Evolutionary conservation across 108 stramenopile species (phyloP).

Genomic region (Nitzschia sp.): DNA sequence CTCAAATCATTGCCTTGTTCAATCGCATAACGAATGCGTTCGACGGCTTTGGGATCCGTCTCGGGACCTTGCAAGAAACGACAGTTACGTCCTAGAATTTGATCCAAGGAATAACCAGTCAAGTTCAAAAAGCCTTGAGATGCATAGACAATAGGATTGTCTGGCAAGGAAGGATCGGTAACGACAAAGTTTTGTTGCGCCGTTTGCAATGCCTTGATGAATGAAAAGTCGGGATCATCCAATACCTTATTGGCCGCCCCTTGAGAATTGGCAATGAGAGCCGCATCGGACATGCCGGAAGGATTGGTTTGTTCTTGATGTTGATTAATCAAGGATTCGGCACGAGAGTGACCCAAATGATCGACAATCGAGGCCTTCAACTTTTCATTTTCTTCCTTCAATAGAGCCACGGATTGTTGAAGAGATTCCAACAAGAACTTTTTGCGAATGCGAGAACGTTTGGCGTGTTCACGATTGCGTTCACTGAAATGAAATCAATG

Average conservation of each 20-base stretch:
- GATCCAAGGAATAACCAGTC: conserved; percentile 92
- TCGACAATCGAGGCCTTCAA: conserved; percentile 66
- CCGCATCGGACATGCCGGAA: conserved; percentile 27
- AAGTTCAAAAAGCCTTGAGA: conserved; percentile 90
- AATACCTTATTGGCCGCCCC: conserved; percentile 88
- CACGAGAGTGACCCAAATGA: conserved; percentile 73
- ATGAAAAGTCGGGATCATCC: conserved; percentile 96
- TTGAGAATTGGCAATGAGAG: conserved; percentile 65
- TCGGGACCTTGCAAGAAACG: conserved; percentile 94
- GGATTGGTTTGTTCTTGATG: conserved; percentile 21
- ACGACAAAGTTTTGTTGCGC: conserved; percentile 98
- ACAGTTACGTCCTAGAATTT: conserved; percentile 96
- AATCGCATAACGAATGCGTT: conserved; percentile 91
- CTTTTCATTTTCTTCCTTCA: conserved; percentile 89
- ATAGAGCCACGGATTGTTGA: conserved; percentile 79
- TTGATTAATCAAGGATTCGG: conserved; percentile 56
- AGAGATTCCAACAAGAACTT: conserved; percentile 95
- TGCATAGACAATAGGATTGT: conserved; percentile 95
- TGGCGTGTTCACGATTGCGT: conserved; percentile 94
- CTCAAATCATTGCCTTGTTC: conserved; percentile 88
- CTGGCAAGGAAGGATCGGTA: conserved; percentile 93
- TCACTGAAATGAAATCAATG: conserved; percentile 47
- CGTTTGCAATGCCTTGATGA: conserved; percentile 96
- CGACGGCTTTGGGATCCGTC: conserved; percentile 96
- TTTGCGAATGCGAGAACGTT: conserved; percentile 93